phyloP scores from a whole-genome alignment of 768 basidiomycete genomes.

The Auriculariales sp. region DNA sequence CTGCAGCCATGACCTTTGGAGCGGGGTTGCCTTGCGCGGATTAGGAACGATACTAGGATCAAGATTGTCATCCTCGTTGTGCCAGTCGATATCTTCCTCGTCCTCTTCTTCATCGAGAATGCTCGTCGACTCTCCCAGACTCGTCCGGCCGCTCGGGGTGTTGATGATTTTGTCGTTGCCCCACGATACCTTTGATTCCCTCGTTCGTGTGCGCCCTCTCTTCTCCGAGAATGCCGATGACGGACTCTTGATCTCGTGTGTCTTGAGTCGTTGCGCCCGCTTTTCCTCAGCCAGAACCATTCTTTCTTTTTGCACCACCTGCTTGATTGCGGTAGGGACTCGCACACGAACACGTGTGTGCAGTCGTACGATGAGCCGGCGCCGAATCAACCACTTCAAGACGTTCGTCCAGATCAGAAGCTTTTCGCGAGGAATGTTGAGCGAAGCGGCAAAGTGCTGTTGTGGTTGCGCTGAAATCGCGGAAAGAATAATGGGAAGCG shows the following conservation, averaged over 20 bases:
- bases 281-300: conserved; percentile 11
- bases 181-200: neutral
- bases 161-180: conserved; percentile 1
- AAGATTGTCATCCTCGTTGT: conserved; percentile 30
- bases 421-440: conserved; percentile 53
- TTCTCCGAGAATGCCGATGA: neutral
- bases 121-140: conserved; percentile 2
- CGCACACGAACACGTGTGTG: conserved; percentile 78
- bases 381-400: conserved; percentile 81
- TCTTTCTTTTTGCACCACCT: conserved; percentile 32
- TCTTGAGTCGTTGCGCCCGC: neutral
- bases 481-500: conserved; percentile 61
- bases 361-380: conserved; percentile 69
- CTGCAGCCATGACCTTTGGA: conserved; percentile 73
- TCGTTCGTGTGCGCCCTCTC: neutral
- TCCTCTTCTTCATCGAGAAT: conserved; percentile 26
- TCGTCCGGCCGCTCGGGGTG: conserved; percentile 2
- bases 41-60: conserved; percentile 60
- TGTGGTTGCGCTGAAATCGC: conserved; percentile 47
- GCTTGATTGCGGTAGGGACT: conserved; percentile 63
- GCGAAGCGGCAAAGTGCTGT: conserved; percentile 60
- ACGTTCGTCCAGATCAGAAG: conserved; percentile 49
- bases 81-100: conserved; percentile 28
- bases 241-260: no score
- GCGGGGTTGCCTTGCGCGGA: conserved; percentile 65